Evolutionary conservation across 2,329 filamentous ascomycete species (phyloP).

Genomic region (Trichoderma pleuroti): DNA sequence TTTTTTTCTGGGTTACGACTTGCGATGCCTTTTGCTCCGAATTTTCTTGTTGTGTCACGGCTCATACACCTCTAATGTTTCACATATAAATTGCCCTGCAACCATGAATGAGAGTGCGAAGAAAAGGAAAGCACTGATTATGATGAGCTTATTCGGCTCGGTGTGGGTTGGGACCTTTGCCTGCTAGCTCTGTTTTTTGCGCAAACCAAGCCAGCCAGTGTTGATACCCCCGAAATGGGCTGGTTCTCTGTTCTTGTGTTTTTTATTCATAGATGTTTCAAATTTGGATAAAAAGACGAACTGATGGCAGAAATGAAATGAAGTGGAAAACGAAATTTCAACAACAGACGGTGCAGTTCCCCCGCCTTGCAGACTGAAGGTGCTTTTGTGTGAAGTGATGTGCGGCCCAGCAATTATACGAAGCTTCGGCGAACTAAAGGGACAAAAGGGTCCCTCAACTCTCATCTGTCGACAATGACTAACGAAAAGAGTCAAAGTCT

Average conservation of each 20-base stretch:
- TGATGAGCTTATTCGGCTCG: background rate
- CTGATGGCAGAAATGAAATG: background rate
- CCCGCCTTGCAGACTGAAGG: background rate
- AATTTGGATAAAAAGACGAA: background rate
- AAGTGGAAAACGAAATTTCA: background rate
- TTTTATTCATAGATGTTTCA: background rate
- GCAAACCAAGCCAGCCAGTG: background rate
- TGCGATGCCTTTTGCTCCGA: background rate
- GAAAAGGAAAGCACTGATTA: background rate
- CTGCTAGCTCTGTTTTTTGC: background rate
- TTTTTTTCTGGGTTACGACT: background rate
- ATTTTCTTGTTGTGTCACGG: background rate
- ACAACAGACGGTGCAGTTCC: background rate
- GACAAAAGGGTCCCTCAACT: background rate
- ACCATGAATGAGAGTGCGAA: background rate
- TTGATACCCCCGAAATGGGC: background rate
- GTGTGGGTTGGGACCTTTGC: background rate
- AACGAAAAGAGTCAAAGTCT: background rate
- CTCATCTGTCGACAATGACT: background rate
- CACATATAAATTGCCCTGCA: background rate
- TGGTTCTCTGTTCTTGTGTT: background rate
- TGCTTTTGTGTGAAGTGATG: background rate
- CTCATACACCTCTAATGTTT: background rate
- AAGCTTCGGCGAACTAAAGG: background rate
- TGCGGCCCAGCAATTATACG: background rate